Percentiles rank a stretch among this genome's conserved stretches.
These are phyloP conservation scores for Laburnicola sp. DNA, from an alignment of 2,329 filamentous ascomycete genomes.

Conservation along the genomic window DNA sequence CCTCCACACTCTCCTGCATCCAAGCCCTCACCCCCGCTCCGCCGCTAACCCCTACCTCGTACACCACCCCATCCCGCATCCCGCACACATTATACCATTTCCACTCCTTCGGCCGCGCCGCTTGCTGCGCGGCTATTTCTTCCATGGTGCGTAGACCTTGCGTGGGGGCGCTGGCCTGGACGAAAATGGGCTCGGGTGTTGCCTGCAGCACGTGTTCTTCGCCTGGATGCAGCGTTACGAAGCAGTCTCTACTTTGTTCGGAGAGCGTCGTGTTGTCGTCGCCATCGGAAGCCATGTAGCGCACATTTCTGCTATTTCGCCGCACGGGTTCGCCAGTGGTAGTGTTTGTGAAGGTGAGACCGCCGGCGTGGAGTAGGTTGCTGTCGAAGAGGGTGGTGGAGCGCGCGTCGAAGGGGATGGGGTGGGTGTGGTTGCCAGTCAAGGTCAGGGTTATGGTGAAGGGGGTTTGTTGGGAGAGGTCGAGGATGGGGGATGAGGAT, in stretches of 20 bases:
- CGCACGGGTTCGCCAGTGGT: conserved; percentile 1
- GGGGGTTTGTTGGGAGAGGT: not conserved
- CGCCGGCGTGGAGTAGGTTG: not conserved
- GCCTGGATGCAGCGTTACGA: too few species aligned
- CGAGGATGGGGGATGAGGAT: conserved; percentile 5
- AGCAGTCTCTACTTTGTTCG: too few species aligned
- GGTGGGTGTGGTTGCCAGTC: not conserved
- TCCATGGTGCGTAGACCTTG: too few species aligned
- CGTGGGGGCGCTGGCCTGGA: too few species aligned
- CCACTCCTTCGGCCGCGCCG: too few species aligned
- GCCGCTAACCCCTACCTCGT: not conserved
- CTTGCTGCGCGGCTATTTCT: too few species aligned
- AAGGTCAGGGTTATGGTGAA: conserved; percentile 2
- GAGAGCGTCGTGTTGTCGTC: too few species aligned
- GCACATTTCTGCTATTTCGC: not conserved
- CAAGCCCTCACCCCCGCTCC: not conserved
- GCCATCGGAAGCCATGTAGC: not conserved
- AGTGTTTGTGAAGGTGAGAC: conserved; percentile 6
- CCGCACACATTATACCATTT: not conserved
- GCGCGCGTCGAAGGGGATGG: not conserved
- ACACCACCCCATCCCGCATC: not conserved
- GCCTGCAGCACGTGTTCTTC: too few species aligned
- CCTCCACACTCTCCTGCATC: not conserved
- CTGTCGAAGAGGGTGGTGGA: conserved; percentile 6
- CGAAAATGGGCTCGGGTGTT: too few species aligned